Evolutionary conservation across 2,329 filamentous ascomycete species (phyloP).

Genomic region (Pseudonectria buxi): DNA sequence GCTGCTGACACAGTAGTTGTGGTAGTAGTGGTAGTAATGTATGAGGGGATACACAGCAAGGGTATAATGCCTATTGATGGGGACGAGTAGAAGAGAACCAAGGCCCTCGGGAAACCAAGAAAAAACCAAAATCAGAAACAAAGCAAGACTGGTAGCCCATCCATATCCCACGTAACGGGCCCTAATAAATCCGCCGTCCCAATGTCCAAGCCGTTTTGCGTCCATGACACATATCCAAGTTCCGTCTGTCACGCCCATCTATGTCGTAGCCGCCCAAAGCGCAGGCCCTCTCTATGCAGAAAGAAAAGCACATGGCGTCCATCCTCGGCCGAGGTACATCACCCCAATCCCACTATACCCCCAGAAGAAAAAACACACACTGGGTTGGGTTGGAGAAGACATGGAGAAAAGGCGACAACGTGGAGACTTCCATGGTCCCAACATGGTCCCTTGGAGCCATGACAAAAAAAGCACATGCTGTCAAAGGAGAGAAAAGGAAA

Average conservation of each 20-base stretch:
- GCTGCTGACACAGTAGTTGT: too few species aligned
- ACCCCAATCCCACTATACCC: conserved; percentile 1
- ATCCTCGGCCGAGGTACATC: conserved; percentile 1
- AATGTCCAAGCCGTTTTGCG: not conserved
- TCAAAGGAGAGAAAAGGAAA: too few species aligned
- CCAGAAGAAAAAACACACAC: too few species aligned
- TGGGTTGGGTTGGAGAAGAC: too few species aligned
- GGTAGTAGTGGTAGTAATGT: too few species aligned
- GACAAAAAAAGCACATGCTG: too few species aligned
- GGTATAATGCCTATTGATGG: conserved; percentile 27
- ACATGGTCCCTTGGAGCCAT: too few species aligned
- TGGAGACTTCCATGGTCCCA: too few species aligned
- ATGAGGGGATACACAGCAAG: conserved; percentile 18
- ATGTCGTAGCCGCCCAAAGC: conserved; percentile 13
- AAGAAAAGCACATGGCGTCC: conserved; percentile 4
- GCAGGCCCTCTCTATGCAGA: conserved; percentile 13
- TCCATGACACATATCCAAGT: not conserved
- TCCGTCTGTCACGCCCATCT: conserved; percentile 3
- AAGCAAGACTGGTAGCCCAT: conserved; percentile 11
- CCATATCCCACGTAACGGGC: conserved; percentile 12
- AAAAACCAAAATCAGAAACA: conserved; percentile 5
- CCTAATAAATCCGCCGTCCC: not conserved
- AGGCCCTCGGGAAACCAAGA: conserved; percentile 6
- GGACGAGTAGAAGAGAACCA: conserved; percentile 8
- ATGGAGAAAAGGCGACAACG: too few species aligned